These are phyloP conservation scores for Aspergillus japonicus DNA, from an alignment of 2,329 filamentous ascomycete genomes.

Conservation along the genomic window DNA sequence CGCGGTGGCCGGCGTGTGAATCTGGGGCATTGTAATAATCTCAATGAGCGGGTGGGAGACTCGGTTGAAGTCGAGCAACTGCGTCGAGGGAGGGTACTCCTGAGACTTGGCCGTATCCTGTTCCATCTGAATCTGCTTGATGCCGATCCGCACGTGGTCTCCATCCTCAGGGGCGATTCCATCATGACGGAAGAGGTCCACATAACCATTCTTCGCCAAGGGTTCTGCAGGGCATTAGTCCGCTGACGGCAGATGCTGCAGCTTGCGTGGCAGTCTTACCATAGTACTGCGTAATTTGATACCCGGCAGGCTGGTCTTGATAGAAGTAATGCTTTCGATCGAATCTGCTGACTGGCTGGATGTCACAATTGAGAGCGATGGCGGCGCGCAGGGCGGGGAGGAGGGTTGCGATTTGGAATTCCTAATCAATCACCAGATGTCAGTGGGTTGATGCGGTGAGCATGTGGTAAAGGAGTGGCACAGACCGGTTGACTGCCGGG, in stretches of 20 bases:
- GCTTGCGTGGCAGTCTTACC: conserved; percentile 32
- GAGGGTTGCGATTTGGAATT: conserved; percentile 77
- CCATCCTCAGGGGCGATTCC: conserved; percentile 76
- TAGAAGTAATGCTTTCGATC: conserved; percentile 99
- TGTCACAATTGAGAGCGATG: conserved; percentile 74
- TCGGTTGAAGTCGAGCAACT: conserved; percentile 90
- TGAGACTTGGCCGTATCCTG: conserved; percentile 97
- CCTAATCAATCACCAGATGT: conserved; percentile 28
- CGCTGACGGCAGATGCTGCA: neutral
- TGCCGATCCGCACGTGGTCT: conserved; percentile 68
- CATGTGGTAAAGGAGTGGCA: conserved; percentile 6
- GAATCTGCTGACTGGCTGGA: conserved; percentile 77
- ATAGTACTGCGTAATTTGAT: conserved; percentile 98
- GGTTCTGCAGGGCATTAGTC: conserved; percentile 46
- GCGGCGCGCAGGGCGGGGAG: conserved; percentile 90
- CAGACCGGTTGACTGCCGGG: conserved; percentile 78
- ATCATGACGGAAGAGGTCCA: conserved; percentile 72
- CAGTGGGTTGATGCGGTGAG: neutral
- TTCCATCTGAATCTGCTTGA: conserved; percentile 94
- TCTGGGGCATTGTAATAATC: conserved; percentile 87
- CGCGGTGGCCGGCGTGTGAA: conserved; percentile 82
- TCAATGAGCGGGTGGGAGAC: conserved; percentile 89
- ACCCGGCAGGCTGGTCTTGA: conserved; percentile 94
- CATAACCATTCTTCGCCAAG: conserved; percentile 65
- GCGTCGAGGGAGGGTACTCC: conserved; percentile 68